Evolutionary conservation across 2,329 filamentous ascomycete species (phyloP).

Genomic region (Cercospora sojina): DNA sequence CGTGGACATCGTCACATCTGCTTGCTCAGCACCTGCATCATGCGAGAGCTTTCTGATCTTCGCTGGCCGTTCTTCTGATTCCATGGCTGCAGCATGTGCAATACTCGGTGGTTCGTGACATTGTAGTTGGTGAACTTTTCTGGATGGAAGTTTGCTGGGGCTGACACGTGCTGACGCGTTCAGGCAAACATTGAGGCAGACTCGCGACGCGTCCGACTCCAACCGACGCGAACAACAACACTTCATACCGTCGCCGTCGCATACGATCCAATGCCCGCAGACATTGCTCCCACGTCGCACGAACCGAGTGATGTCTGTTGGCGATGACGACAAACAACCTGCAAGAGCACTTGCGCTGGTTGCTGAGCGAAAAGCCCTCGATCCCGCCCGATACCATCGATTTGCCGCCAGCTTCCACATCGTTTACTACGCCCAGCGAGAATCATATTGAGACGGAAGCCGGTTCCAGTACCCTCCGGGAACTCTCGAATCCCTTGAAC

Average conservation of each 20-base stretch:
- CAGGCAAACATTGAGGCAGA: slow-evolving; percentile 3
- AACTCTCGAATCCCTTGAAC: background rate
- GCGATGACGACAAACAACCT: slow-evolving; percentile 53
- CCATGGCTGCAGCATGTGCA: slow-evolving; percentile 45
- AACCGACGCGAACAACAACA: slow-evolving; percentile 5
- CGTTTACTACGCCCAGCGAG: slow-evolving; percentile 15
- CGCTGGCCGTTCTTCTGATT: slow-evolving; percentile 54
- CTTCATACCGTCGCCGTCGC: background rate
- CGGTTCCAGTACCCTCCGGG: background rate
- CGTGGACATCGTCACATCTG: background rate
- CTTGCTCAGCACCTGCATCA: background rate
- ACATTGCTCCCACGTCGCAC: background rate
- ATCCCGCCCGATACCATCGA: slow-evolving; percentile 36
- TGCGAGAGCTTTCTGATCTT: slow-evolving; percentile 54
- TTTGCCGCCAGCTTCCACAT: slow-evolving; percentile 27
- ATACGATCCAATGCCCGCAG: slow-evolving; percentile 7
- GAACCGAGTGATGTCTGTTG: slow-evolving; percentile 27
- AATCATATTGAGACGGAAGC: slow-evolving; percentile 10
- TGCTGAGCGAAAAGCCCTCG: slow-evolving; percentile 48
- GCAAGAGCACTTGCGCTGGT: slow-evolving; percentile 50
- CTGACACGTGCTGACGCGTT: background rate
- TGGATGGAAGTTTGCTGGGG: background rate
- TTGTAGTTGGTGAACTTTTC: slow-evolving; percentile 11
- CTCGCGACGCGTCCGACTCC: background rate
- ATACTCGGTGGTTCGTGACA: background rate